These are phyloP conservation scores for Afroboletus lepidellus DNA, from an alignment of 1,284 basidiomycete species.

Conservation along the genomic window DNA sequence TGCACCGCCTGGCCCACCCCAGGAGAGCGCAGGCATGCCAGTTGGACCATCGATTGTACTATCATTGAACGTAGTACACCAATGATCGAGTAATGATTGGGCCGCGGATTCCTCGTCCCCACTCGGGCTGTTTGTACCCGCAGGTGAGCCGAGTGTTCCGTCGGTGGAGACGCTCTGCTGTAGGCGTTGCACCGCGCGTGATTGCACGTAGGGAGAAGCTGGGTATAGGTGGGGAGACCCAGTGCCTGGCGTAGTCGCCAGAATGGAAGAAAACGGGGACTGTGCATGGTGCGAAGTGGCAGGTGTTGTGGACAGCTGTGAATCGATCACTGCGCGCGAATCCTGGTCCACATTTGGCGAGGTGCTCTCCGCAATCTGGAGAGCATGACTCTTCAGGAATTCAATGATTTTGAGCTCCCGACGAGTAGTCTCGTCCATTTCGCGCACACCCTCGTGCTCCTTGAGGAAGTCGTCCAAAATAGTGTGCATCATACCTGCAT, in stretches of 20 bases:
- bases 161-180: slow-evolving; percentile 46
- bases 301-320: slow-evolving; percentile 42
- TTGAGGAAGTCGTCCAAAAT: slow-evolving; percentile 76
- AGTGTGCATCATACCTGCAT: slow-evolving; percentile 67
- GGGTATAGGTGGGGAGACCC: slow-evolving; percentile 30
- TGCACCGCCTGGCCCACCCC: slow-evolving; percentile 57
- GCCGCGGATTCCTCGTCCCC: slow-evolving; percentile 73
- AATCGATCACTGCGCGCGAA: slow-evolving; percentile 23
- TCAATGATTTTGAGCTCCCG: slow-evolving; percentile 79
- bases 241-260: slow-evolving; percentile 30
- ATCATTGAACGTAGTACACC: slow-evolving; percentile 74
- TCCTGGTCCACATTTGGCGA: slow-evolving; percentile 19
- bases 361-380: slow-evolving; percentile 45
- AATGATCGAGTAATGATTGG: slow-evolving; percentile 74
- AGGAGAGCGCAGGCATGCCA: slow-evolving; percentile 50
- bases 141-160: slow-evolving; percentile 50
- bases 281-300: slow-evolving; percentile 27
- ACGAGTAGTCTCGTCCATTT: slow-evolving; percentile 78
- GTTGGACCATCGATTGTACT: slow-evolving; percentile 54
- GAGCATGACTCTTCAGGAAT: slow-evolving; percentile 68
- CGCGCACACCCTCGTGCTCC: slow-evolving; percentile 65
- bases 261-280: slow-evolving; percentile 39
- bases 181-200: slow-evolving; percentile 60
- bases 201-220: slow-evolving; percentile 41
- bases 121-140: slow-evolving; percentile 61